Base-by-base conservation (phyloP, 257 asterid genomes). In the Mitragyna speciosa region DNA sequence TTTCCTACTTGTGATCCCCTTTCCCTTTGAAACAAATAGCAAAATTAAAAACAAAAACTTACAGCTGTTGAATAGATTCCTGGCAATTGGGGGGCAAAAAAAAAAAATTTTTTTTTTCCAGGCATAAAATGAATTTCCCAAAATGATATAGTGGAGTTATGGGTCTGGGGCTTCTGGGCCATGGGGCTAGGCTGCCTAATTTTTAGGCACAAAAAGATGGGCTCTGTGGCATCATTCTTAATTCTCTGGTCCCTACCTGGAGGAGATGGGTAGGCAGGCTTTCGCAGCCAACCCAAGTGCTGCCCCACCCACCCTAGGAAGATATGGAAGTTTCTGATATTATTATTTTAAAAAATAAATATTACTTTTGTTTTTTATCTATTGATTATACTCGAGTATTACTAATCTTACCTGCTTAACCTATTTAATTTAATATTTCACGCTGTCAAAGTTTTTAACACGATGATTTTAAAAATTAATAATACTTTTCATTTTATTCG, bases 261-360 rank as follows among this genome's bases (percentile, higher is more conserved):
- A 36, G 66, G 20, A 48, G 28, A 64, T 71, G 75, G 75, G 63
- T 15, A 15, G 76, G 26, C 76, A 72, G 76, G 76, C 76, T 72
- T 72, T 72, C 16, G 33, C 14, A 20, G 77, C 49, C 48, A 71
- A 8, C 11, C n/a, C 26, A 12, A 61, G 72, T 26, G 24, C n/a
- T 76, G 41, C 28, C 80, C 80, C 80, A 48, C 64, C 41, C 41
- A 36, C 41, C 41, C 41, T 36, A 36, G 4, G 41, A 36, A 36
- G 41, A 2, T 4, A 36, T 36, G 3, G 41, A 36, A 36, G 41
- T 36, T 36, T 36, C 41, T 36, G 41, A 36, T 36, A 36, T 36
- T 36, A 36, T 36, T 1, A 36, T 36, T 36, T 36, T 36, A 36
- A n/a, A n/a, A n/a, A n/a, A n/a, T n/a, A n/a, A 36, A 36, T 36